Conservation (phyloP, 176 grass and related monocot genomes). For the Rhynchospora tenuis region DNA sequence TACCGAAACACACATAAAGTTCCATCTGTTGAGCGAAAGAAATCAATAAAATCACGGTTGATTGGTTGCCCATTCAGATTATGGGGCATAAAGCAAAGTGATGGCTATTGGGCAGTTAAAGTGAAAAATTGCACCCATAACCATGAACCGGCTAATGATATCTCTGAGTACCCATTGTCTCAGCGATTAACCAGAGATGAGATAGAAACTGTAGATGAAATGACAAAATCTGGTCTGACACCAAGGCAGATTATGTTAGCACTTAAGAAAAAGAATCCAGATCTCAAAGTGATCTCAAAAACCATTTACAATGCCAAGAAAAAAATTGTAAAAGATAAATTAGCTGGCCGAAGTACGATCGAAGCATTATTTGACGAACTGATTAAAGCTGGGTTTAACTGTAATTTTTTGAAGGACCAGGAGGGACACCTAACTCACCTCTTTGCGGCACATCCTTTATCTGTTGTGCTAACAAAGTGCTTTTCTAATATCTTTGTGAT, state of each 20-base stretch:
- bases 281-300: conserved; percentile 12
- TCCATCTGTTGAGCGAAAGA: background rate
- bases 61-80: conserved; percentile 10
- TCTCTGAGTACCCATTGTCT: conserved; percentile 4
- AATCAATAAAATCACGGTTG: background rate
- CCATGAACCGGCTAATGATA: conserved; percentile 11
- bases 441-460: conserved; percentile 19
- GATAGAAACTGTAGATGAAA: conserved; percentile 4
- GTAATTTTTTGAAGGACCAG: conserved; percentile 16
- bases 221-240: conserved; percentile 17
- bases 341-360: background rate
- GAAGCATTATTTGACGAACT: conserved; percentile 20
- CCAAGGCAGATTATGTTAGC: conserved; percentile 15
- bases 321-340: conserved; percentile 19
- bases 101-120: conserved; percentile 7
- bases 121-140: conserved; percentile 6
- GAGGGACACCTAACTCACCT: conserved; percentile 15
- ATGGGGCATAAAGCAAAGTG: background rate
- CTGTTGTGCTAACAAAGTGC: conserved; percentile 15
- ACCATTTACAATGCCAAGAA: conserved; percentile 19
- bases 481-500: conserved; percentile 22
- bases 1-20: conserved; percentile 15
- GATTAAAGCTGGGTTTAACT: conserved; percentile 16
- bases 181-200: conserved; percentile 3
- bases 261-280: conserved; percentile 18